These are phyloP conservation scores for Thielaviopsis ethacetica DNA, from an alignment of 2,329 filamentous ascomycete species.

Conservation along the genomic window DNA sequence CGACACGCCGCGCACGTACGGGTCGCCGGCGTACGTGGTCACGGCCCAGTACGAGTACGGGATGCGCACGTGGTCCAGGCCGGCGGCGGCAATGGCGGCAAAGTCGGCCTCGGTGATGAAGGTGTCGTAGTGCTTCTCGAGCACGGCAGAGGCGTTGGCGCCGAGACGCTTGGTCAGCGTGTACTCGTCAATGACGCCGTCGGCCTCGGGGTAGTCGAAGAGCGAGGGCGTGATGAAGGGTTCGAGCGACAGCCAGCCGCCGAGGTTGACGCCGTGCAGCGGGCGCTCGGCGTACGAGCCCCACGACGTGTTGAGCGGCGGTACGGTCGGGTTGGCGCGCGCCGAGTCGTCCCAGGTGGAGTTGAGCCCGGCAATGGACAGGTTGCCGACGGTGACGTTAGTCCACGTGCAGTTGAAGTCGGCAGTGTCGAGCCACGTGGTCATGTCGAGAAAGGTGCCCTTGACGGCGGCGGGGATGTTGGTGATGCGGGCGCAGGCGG, in stretches of 20 bases:
- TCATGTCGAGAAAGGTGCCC: conserved; percentile 52
- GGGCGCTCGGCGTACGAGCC: conserved; percentile 45
- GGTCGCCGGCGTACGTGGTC: conserved; percentile 28
- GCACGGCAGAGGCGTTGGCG: conserved; percentile 23
- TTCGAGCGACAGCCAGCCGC: conserved; percentile 58
- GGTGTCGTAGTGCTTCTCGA: conserved; percentile 33
- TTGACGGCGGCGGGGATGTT: conserved; percentile 35
- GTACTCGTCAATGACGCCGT: conserved; percentile 30
- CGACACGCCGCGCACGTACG: conserved; percentile 26
- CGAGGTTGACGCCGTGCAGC: conserved; percentile 54
- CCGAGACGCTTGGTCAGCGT: conserved; percentile 34
- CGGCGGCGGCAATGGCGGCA: conserved; percentile 35
- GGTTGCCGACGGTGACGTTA: conserved; percentile 45
- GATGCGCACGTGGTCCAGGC: conserved; percentile 42
- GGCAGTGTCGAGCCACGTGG: conserved; percentile 54
- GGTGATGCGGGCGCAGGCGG: conserved; percentile 3
- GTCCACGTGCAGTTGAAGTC: conserved; percentile 66
- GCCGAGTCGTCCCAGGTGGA: conserved; percentile 51
- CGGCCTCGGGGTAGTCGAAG: conserved; percentile 32
- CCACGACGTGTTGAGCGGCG: conserved; percentile 44
- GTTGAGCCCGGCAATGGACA: conserved; percentile 55
- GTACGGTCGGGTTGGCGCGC: conserved; percentile 47
- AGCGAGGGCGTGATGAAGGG: conserved; percentile 63
- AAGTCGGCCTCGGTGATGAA: conserved; percentile 36
- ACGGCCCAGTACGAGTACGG: conserved; percentile 46